Base-by-base conservation (phyloP, 169 alveolate genomes). In the Blepharisma undulans region DNA sequence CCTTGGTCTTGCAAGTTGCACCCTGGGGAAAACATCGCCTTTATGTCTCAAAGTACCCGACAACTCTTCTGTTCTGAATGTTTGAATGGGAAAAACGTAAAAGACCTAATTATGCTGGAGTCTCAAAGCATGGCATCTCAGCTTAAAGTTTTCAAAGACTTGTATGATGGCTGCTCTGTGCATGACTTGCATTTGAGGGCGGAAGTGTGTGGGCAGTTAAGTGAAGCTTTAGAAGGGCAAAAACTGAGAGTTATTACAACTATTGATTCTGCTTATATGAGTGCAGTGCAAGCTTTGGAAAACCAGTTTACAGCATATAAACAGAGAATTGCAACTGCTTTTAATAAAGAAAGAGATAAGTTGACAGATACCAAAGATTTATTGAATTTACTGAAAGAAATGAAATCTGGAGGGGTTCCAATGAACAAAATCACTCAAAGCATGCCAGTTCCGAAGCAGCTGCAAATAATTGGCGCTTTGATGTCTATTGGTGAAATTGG, bases 1-100 rank as follows among this genome's bases (percentile, higher is more conserved):
- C 91, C 91, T 14, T 86, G 91, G 91, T 60, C 84, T 25, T 86
- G 91, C 66, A 86, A 86, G 61, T n/a, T 86, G 27, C 91, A 86
- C 66, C 91, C 91, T n/a, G 72, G 48, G n/a, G 91, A 86, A 72
- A 22, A 19, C 12, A 72, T 86, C 7, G 84, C 34, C 18, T 86
- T 29, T 36, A 66, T 86, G 27, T 86, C 76, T 60, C 80, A 61
- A 22, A 71, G 72, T 29, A 30, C 91, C 27, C 25, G 72, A 60
- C 34, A 72, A 32, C 80, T 86, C 30, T 27, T 71, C 71, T 86
- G 91, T 36, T 66, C 84, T 27, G 91, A 86, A 34, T 86, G 91
- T 86, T 85, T 86, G 25, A 27, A 22, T 22, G 84, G 29, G 61
- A 60, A 72, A 72, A 71, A 86, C 66, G 48, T 66, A 19, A 71